Base-by-base conservation (phyloP, 768 basidiomycete species). In the Naganishia vaughanmartiniae region DNA sequence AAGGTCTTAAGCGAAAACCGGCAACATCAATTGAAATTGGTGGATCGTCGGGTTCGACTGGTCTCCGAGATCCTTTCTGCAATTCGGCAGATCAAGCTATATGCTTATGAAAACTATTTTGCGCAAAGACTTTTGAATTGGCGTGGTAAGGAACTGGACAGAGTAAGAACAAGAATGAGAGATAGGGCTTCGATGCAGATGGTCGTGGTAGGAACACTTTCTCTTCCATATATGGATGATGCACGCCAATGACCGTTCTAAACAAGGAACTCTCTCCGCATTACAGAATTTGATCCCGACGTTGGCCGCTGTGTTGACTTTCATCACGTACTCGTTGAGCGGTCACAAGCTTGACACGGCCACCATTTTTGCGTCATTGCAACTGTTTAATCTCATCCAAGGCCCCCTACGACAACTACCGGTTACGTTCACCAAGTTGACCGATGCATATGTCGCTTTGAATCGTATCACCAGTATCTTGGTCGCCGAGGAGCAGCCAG, bases 51-150 rank as follows among this genome's bases (percentile, higher is more conserved):
- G 12, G 87, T 90, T 17, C 82, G 88, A 19, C 82, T 89, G 30
- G 84, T 87, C 0, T 87, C 85, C 0, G 90, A 90, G 80, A 84
- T 89, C 1, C 81, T 91, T 15, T 87, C 88, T 77, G 87, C 87
- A 53, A 88, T 89, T 68, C 84, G 88, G 4, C 82, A 88, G 4
- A 83, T 89, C 74, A 89, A 89, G 78, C 81, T 84, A 34, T 89
- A 87, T 75, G 86, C 86, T 0, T 89, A 87, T 85, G 87, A 87
- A 74, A 67, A 65, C 33, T 78, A 74, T 58, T 81, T 81, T 57
- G 73, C 70, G 14, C 34, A 65, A 0, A 70, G 76, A 31, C 70
- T 79, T 39, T 58, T 73, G 10, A 70, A 67, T 0, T 68, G 78
- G 45, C 68, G 80, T 17, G 58, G 54, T 33, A 46, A 76, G 28